Base-by-base conservation (phyloP, 2,329 filamentous ascomycete species). In the Fusarium sp. region DNA sequence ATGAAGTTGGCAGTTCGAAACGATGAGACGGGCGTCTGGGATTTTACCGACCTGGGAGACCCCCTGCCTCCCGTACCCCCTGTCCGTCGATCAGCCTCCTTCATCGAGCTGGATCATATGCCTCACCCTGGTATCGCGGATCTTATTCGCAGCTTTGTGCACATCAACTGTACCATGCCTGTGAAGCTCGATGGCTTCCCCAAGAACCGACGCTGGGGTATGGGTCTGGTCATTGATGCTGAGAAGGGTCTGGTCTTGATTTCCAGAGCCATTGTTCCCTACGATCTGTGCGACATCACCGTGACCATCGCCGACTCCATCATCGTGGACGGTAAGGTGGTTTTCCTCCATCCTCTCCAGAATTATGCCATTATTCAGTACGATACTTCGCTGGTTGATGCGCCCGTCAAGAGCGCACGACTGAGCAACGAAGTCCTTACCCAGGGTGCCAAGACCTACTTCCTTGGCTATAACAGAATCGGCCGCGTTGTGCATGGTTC, bases 171-270 rank as follows among this genome's bases (percentile, higher is more conserved):
- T 78, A 94, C 92, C 27, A 96, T 99, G 92, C 97, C 97, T 0
- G 86, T 99, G 71, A 98, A 98, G 86, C 89, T 99, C 11, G 97
- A 99, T 81, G 97, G 97, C n/a, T 99, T 98, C 81, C 97, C 97
- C 7, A 94, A 97, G 82, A 95, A 97, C 75, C 90, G 95, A 58
- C 97, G 97, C 84, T 97, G 95, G 85, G 97, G 97, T 1, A 98
- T 98, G 88, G 97, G 97, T 42, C 86, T 99, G 40, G 96, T 99
- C n/a, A 94, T 99, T 71, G 97, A 99, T 83, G 97, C 97, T 1
- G 95, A 97, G 70, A 96, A 98, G 85, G 97, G 97, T 20, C 88
- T 99, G 20, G 97, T 99, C 8, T 90, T 98, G 69, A 96, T 98
- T 64, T 98, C 97, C 2, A 88, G 97, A 80, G 96, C 97, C 2